Conservation (phyloP, 2,329 filamentous ascomycete genomes). For the Fonsecaea pedrosoi region DNA sequence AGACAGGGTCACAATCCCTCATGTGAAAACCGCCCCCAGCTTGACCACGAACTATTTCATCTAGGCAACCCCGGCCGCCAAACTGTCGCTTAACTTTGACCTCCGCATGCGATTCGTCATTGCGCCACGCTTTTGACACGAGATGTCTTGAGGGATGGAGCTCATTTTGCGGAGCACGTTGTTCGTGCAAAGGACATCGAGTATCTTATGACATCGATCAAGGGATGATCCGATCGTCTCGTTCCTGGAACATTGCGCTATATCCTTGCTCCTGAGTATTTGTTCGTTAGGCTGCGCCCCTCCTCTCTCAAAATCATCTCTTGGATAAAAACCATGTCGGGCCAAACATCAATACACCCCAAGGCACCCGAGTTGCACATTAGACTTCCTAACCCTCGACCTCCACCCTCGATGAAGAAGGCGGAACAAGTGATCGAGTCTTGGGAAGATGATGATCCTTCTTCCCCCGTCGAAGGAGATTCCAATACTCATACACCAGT, state of each 20-base stretch:
- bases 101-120: constrained; percentile 17
- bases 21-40: background rate
- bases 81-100: constrained; percentile 10
- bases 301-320: background rate
- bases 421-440: constrained; percentile 65
- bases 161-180: constrained; percentile 14
- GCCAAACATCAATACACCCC: constrained; percentile 31
- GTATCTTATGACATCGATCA: constrained; percentile 26
- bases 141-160: constrained; percentile 20
- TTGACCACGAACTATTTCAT: background rate
- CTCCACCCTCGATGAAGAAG: constrained; percentile 44
- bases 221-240: constrained; percentile 17
- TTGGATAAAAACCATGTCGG: constrained; percentile 8
- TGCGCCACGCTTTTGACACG: constrained; percentile 7
- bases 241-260: constrained; percentile 16
- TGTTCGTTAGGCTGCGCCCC: background rate
- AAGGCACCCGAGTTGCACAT: constrained; percentile 35
- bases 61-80: background rate
- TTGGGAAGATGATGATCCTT: constrained; percentile 63
- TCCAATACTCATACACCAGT: constrained; percentile 32
- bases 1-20: background rate
- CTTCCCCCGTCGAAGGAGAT: constrained; percentile 40
- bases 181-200: constrained; percentile 11
- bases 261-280: constrained; percentile 14
- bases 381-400: constrained; percentile 38